These are phyloP conservation scores for Saccharomycopsis crataegensis DNA, from an alignment of 1,139 yeast species.

Conservation along the genomic window DNA sequence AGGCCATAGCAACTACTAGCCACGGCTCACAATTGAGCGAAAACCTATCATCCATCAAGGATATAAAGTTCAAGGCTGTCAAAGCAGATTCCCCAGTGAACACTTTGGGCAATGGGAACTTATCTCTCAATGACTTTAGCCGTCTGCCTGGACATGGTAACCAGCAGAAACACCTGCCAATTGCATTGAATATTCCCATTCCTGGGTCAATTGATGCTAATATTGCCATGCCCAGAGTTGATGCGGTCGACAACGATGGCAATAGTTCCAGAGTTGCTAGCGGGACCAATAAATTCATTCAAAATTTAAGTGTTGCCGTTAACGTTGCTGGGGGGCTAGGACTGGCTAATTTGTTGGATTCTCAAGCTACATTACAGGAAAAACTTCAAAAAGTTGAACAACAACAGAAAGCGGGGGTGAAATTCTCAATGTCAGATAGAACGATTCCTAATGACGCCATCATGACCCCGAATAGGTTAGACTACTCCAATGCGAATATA, in stretches of 20 bases:
- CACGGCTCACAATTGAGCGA: constrained; percentile 51
- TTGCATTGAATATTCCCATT: neutral
- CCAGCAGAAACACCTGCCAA: neutral
- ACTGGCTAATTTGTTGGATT: too few relatives aligned
- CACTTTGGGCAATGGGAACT: constrained; percentile 17
- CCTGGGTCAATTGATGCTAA: neutral
- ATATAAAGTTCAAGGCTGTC: constrained; percentile 29
- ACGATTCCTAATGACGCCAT: too few relatives aligned
- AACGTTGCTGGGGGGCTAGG: too few relatives aligned
- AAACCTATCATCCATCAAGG: constrained; percentile 63
- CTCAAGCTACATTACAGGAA: too few relatives aligned
- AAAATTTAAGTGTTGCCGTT: too few relatives aligned
- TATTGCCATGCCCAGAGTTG: neutral
- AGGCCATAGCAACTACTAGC: neutral
- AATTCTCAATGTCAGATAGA: too few relatives aligned
- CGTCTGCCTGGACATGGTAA: neutral
- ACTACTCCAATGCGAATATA: too few relatives aligned
- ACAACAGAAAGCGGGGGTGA: too few relatives aligned
- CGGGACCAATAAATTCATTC: neutral
- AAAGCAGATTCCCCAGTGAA: constrained; percentile 24
- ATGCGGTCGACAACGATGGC: neutral
- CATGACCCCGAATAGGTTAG: too few relatives aligned
- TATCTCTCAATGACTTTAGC: constrained; percentile 16
- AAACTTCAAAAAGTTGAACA: too few relatives aligned
- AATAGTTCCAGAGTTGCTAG: neutral